Conservation (phyloP, 805 yeast genomes). For the Starmera dryadoides region DNA sequence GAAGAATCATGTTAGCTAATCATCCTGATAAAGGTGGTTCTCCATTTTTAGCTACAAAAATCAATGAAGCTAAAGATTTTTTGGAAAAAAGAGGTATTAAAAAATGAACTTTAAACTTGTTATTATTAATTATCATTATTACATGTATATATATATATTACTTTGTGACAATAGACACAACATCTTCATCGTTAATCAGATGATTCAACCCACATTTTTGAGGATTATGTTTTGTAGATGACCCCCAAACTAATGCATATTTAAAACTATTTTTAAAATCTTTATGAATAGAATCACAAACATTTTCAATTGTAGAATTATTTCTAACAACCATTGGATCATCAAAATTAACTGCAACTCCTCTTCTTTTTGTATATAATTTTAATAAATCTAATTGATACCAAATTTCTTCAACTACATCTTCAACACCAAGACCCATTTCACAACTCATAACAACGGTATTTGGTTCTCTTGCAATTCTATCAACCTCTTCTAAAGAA, state of each 20-base stretch:
- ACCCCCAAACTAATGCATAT: constrained; percentile 95
- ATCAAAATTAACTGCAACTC: constrained; percentile 67
- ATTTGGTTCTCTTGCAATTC: constrained; percentile 87
- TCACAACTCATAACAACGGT: constrained; percentile 94
- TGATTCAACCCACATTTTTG: constrained; percentile 93
- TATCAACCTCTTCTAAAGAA: constrained; percentile 86
- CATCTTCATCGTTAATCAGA: constrained; percentile 86
- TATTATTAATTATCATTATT: too few species aligned
- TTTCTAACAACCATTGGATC: constrained; percentile 91
- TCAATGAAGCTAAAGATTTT: constrained; percentile 86
- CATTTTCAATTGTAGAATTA: constrained; percentile 72
- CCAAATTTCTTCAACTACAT: constrained; percentile 92
- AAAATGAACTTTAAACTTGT: constrained; percentile 6
- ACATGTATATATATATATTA: constrained; percentile 21
- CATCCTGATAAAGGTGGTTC: constrained; percentile 97
- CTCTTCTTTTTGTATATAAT: constrained; percentile 84
- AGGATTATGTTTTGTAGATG: constrained; percentile 90
- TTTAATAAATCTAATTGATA: constrained; percentile 72
- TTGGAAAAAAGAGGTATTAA: constrained; percentile 44
- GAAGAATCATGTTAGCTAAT: constrained; percentile 78
- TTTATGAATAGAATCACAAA: constrained; percentile 88
- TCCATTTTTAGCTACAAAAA: constrained; percentile 81
- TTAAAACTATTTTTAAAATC: constrained; percentile 89
- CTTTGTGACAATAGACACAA: constrained; percentile 83
- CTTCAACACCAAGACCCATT: constrained; percentile 77